Base-by-base conservation (phyloP, 192 early-diverging fungal genomes). In the Podila horticola region DNA sequence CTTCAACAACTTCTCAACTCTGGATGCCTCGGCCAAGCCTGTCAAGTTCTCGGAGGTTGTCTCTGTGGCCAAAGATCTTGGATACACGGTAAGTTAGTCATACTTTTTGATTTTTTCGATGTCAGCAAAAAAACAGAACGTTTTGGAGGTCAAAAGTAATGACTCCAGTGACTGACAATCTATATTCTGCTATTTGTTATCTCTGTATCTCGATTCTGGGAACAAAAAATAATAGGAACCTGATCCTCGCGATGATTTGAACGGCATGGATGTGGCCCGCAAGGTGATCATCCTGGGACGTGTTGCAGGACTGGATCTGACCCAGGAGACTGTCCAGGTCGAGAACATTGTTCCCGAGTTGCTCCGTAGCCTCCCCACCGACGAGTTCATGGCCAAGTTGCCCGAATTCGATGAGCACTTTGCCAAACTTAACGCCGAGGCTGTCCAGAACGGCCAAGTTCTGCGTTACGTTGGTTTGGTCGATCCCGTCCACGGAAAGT, bases 191-290 rank as follows among this genome's bases (percentile, higher is more conserved):
- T 62, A 5, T 17, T 58, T 62, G 38, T 50, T 38, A 48, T 55
- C 41, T 62, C 59, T 52, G n/a, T 22, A 11, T 64, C 38, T 28
- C 30, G 19, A n/a, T 9, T 2, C 31, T n/a, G n/a, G n/a, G n/a
- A 3, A 38, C 9, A 41, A 62, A 63, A 22, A 33, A 34, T n/a
- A 31, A 61, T 24, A 91, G 90, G 98, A 99, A 74, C 98, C 98
- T 33, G 98, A 99, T 82, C 98, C 98, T 30, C 88, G 98, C 52
- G 98, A 99, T 75, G 98, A 99, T 71, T 89, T 99, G 67, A 99
- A 99, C 74, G 98, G 97, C 33, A 93, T 99, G 94, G 98, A 99
- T 75, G 97, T 99, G 30, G 97, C 96, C n/a, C 94, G 97, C 65
- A 99, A 99, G 86, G 94, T 95, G 82, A 72, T 75, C 64, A 99